A percentile compares a stretch with the other conserved stretches of the same genome.
Conservation (phyloP, 2,329 filamentous ascomycete genomes). For the Cryphonectria carpinicola region DNA sequence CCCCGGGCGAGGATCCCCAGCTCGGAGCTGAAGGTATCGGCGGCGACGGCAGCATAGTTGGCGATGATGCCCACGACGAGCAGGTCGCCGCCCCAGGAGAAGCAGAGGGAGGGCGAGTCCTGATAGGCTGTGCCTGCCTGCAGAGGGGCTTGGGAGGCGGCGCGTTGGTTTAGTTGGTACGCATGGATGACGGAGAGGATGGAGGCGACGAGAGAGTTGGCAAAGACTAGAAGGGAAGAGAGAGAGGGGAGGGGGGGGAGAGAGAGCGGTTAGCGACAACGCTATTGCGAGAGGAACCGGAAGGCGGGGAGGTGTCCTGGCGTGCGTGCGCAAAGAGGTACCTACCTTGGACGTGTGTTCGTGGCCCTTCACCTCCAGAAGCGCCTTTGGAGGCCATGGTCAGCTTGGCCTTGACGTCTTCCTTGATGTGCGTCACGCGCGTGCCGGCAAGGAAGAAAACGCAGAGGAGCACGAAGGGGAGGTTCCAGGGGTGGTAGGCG, state of each 20-base stretch:
- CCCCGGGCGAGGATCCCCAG: conserved; percentile 84
- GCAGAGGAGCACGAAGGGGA: conserved; percentile 83
- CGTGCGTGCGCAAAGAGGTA: conserved; percentile 11
- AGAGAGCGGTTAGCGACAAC: background rate
- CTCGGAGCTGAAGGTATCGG: conserved; percentile 94
- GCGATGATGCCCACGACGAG: conserved; percentile 69
- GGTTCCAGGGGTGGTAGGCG: conserved; percentile 88
- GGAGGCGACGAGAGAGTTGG: conserved; percentile 82
- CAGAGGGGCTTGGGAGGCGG: conserved; percentile 32
- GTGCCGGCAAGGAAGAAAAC: conserved; percentile 89
- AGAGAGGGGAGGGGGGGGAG: no score
- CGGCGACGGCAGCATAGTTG: conserved; percentile 89
- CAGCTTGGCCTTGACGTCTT: conserved; percentile 79
- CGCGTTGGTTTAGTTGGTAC: conserved; percentile 58
- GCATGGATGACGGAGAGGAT: conserved; percentile 63
- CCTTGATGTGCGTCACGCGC: conserved; percentile 86
- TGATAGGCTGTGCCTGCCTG: background rate
- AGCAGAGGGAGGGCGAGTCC: conserved; percentile 54
- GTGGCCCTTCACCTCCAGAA: conserved; percentile 77
- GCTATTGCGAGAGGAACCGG: background rate
- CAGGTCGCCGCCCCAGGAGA: conserved; percentile 64
- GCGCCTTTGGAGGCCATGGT: conserved; percentile 77
- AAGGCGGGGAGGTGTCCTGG: background rate
- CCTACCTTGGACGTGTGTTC: conserved; percentile 78
- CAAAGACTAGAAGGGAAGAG: conserved; percentile 60